These are phyloP conservation scores for Podospora pseudocomata DNA, from an alignment of 495 filamentous ascomycete species.

Conservation along the genomic window DNA sequence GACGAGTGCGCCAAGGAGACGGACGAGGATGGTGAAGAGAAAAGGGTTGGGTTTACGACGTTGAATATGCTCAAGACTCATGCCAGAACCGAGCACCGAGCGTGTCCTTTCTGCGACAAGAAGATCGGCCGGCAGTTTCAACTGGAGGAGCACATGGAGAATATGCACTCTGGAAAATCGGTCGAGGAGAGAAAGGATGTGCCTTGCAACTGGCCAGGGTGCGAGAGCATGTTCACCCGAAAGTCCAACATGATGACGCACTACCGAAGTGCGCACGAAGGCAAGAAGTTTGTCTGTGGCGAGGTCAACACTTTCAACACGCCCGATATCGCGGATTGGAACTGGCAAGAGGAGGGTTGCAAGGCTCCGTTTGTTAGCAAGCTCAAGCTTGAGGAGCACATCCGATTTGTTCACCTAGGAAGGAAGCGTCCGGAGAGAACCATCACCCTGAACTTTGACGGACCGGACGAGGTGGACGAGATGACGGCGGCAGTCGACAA, in stretches of 20 bases:
- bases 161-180: conserved; percentile 59
- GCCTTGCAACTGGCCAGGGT: conserved; percentile 60
- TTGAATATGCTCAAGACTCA: conserved; percentile 65
- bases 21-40: conserved; percentile 21
- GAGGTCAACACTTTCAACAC: conserved; percentile 55
- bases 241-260: conserved; percentile 77
- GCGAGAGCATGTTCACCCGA: conserved; percentile 69
- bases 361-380: conserved; percentile 66
- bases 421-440: conserved; percentile 42
- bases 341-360: conserved; percentile 59
- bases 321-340: conserved; percentile 61
- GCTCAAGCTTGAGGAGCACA: conserved; percentile 72
- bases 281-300: conserved; percentile 69
- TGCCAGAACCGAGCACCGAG: conserved; percentile 61
- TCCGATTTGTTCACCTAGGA: conserved; percentile 70
- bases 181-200: conserved; percentile 60
- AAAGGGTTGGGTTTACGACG: conserved; percentile 62
- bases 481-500: conserved; percentile 30
- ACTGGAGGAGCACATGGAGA: conserved; percentile 66
- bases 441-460: conserved; percentile 31
- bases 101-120: conserved; percentile 67
- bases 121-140: conserved; percentile 57
- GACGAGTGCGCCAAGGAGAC: conserved; percentile 52
- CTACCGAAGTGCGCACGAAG: conserved; percentile 68
- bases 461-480: conserved; percentile 21